Evolutionary conservation across 371 early-diverging fungal species (phyloP), one percentile per base, ranked within the genome.

Genomic region (Haplosporangium sp.): DNA sequence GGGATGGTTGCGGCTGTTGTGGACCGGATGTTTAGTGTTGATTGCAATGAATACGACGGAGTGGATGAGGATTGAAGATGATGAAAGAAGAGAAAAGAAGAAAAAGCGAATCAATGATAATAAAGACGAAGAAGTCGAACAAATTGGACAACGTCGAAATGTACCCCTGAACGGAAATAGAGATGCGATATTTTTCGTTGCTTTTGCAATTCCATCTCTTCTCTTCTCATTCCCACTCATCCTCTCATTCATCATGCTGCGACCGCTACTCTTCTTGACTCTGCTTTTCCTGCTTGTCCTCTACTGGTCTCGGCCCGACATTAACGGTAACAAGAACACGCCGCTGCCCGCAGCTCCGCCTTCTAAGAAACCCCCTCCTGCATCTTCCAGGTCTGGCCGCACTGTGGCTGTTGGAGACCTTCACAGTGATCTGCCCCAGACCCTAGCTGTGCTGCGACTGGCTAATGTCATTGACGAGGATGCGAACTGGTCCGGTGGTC

Each of bases 341-440:
- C 29, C 29, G 29, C 29, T 4, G 4, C 29, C 29, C 29, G 1
- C 29, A 2, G 29, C 29, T 4, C 29, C 29, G 29, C 4, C 29
- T 29, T 4, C 29, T 4, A 29, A 29, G 29, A 29, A 29, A 29
- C 29, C 29, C 29, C 29, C 29, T 29, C 29, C 37, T 18, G 64
- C n/a, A 50, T 5, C 47, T 13, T 37, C 16, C 14, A 55, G 21
- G 29, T 36, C 42, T 21, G 43, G n/a, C 36, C 90, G 93, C 14
- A 91, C 93, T 56, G 86, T 93, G 10, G 94, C 93, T 18, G 75
- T 93, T 51, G 94, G 93, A 8, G 95, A 95, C 82, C 79, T 94
- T 23, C 95, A 95, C 68, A 92, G 93, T 6, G 94, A 93, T 65
- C 74, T 86, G 18, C 62, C 72, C 8, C 84, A 90, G 29, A 85